Conservation (phyloP, 1,284 basidiomycete species). For the Leccinum fallax region DNA sequence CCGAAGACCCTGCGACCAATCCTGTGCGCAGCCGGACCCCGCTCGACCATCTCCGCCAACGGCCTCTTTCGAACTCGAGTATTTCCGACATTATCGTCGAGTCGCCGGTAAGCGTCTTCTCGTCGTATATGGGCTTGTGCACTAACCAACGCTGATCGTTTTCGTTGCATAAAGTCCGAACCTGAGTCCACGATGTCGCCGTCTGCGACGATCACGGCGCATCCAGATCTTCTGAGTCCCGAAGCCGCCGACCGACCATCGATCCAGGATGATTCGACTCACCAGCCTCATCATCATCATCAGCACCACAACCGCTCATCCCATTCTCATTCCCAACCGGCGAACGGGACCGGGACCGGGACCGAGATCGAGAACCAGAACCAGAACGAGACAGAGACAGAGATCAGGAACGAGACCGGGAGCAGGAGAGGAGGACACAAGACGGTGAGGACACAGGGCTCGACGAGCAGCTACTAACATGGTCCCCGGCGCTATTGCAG, state of each 20-base stretch:
- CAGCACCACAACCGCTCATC: constrained; percentile 30
- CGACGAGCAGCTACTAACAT: constrained; percentile 13
- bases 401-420: neutral
- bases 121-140: neutral
- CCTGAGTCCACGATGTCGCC: constrained; percentile 26
- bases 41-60: constrained; percentile 31
- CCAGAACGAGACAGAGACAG: neutral
- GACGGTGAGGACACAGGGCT: constrained; percentile 11
- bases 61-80: constrained; percentile 29
- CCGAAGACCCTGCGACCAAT: constrained; percentile 5
- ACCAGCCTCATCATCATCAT: constrained; percentile 20
- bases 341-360: neutral
- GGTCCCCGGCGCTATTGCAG: constrained; percentile 31
- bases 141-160: neutral
- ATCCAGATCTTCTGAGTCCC: constrained; percentile 33
- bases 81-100: constrained; percentile 38
- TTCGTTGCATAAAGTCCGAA: constrained; percentile 27
- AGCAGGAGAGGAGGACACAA: neutral
- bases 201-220: constrained; percentile 12
- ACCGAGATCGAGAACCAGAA: neutral
- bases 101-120: constrained; percentile 32
- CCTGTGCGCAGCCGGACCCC: constrained; percentile 12
- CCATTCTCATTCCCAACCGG: neutral
- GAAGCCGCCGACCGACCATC: constrained; percentile 32
- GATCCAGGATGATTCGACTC: constrained; percentile 22